A percentile compares a stretch with the other conserved stretches of the same genome.
Conservation (phyloP, 805 yeast species). For the Alloascoidea africana region DNA sequence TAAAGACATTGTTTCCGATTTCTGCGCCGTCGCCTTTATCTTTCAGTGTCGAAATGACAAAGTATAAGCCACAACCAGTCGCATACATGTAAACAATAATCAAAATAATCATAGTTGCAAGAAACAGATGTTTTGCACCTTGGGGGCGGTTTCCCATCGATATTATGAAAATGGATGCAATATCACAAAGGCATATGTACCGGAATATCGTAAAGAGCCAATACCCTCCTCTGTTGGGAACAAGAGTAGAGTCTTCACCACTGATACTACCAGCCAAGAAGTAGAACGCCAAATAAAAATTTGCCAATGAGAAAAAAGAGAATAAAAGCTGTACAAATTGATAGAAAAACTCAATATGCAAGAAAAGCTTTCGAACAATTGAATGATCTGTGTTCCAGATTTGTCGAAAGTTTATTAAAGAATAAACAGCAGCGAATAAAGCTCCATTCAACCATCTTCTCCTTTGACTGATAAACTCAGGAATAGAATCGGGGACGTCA, state of each 20-base stretch:
- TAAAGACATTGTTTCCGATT: conserved; percentile 26
- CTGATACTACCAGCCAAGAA: conserved; percentile 81
- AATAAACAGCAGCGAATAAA: conserved; percentile 86
- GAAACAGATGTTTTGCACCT: conserved; percentile 73
- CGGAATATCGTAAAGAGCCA: conserved; percentile 76
- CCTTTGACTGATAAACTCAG: conserved; percentile 93
- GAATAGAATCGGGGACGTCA: conserved; percentile 87
- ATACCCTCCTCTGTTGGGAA: conserved; percentile 63
- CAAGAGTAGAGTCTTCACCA: conserved; percentile 22
- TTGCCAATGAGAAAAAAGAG: conserved; percentile 85
- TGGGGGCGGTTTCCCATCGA: conserved; percentile 98
- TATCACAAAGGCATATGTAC: conserved; percentile 66
- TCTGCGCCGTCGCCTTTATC: conserved; percentile 16
- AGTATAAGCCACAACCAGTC: conserved; percentile 66
- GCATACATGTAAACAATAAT: conserved; percentile 75
- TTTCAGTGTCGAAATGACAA: conserved; percentile 45
- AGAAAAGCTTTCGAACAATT: conserved; percentile 54
- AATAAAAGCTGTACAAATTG: conserved; percentile 70
- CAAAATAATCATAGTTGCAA: conserved; percentile 54
- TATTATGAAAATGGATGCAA: conserved; percentile 79
- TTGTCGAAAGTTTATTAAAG: conserved; percentile 72
- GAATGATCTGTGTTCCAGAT: conserved; percentile 89
- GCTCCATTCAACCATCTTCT: conserved; percentile 99
- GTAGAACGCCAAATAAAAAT: conserved; percentile 84
- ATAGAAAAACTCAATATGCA: conserved; percentile 80